Base-by-base conservation (phyloP, 208 protist species). In the Acanthamoeba rhysodes region DNA sequence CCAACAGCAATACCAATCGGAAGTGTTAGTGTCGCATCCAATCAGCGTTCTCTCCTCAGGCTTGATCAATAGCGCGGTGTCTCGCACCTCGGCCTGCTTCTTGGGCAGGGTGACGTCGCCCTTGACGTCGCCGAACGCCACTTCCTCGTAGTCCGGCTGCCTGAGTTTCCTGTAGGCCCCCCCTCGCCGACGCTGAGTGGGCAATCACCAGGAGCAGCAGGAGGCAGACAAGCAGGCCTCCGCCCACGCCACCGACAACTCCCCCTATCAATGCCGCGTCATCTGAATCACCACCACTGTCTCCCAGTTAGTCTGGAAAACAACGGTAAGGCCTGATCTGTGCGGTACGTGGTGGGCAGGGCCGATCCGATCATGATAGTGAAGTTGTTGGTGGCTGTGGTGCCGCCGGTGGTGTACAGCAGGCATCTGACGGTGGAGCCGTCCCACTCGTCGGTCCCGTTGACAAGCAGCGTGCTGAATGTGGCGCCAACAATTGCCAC, bases 141-240 rank as follows among this genome's bases (percentile, higher is more conserved):
- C 57, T 2, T 16, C 48, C 24, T 87, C 78, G n/a, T 87, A 87
- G 78, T 87, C 78, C 18, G 78, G 78, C 78, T 87, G 78, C 27
- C 57, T 87, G 78, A 87, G 78, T 6, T 41, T 10, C 4, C 48
- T 2, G 27, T 87, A 87, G 48, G 78, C 41, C 4, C 12, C 41
- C 24, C 16, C 4, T 20, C 78, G 78, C 2, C 78, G 5, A 18
- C 48, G 78, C 4, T 1, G 32, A 20, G 41, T 48, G 45, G 6
- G 78, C 45, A 18, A 16, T 41, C 22, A 59, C 27, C 24, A 34
- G 24, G 16, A 87, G 24, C 8, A 27, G 41, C 14, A 87, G 24
- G 50, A 37, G 57, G 50, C 78, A 87, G 1, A 87, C 12, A 9
- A 87, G 18, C 50, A 87, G 22, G 24, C 55, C 41, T 37, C 48